Base-by-base conservation (phyloP, 768 basidiomycete genomes). In the Boletus sensibilis region DNA sequence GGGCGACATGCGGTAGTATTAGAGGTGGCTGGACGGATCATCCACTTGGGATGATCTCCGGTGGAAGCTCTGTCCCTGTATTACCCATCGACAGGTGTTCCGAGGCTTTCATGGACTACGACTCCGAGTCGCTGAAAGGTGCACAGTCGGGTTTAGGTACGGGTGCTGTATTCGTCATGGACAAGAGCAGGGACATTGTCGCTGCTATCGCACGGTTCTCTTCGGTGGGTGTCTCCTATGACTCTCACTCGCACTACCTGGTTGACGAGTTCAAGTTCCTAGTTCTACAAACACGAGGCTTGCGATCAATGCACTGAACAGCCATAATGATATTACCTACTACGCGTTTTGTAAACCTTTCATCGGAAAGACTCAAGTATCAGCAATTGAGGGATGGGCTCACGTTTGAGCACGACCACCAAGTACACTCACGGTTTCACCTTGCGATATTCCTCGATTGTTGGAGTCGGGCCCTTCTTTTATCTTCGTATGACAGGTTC, bases 201-300 rank as follows among this genome's bases (percentile, higher is more conserved):
- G 79, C 85, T 40, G 95, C 93, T 55, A 99, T 99, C 62, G 92
- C 96, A 4, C 88, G 96, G 37, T 97, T 99, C 78, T 79, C 92
- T 38, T 83, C 89, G 57, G 88, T 84, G 60, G 47, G 78, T 70
- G 16, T 34, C 27, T 52, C 52, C 21, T 13, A 18, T 34, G 23
- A 27, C n/a, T n/a, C n/a, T 27, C 16, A n/a, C 23, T 14, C 20
- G 1, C 5, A 4, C 14, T 37, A 46, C 39, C 34, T 56, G 16
- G 55, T 47, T 52, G n/a, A 63, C 59, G n/a, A 18, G 14, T 40
- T 47, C n/a, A n/a, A n/a, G n/a, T n/a, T 3, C 50, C 29, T 58
- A 90, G 82, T 98, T 98, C 78, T 98, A 98, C 80, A 96, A 97
- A 74, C 96, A 98, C 75, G 96, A 98, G 70, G 96, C 94, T 1